A percentile compares a stretch with the other conserved stretches of the same genome.
These are phyloP conservation scores for Rhynchospora pubera DNA, from an alignment of 176 grass and related monocot species.

Conservation along the genomic window DNA sequence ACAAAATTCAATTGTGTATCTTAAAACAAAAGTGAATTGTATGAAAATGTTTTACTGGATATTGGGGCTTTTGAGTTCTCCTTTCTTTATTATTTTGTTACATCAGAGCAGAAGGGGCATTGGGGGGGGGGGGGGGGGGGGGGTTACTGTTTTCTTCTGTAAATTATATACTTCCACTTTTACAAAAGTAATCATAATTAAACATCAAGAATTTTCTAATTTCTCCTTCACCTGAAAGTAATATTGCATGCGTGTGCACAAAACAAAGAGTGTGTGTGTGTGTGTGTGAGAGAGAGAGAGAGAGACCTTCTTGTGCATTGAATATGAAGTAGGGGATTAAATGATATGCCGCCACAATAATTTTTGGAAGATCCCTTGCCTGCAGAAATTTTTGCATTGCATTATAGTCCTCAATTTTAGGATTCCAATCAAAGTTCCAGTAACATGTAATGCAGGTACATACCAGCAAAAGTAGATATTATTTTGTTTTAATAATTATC, in stretches of 20 bases:
- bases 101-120: neutral
- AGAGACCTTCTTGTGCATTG: slow-evolving; percentile 65
- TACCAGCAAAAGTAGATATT: neutral
- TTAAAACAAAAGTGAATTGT: neutral
- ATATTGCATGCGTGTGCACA: neutral
- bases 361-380: slow-evolving; percentile 86
- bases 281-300: neutral
- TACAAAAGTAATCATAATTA: neutral
- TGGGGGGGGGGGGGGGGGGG: neutral
- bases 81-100: neutral
- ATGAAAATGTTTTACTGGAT: neutral
- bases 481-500: neutral
- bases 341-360: slow-evolving; percentile 55
- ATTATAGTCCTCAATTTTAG: neutral
- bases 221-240: neutral
- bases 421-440: neutral
- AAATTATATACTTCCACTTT: neutral
- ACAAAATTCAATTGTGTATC: neutral
- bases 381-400: slow-evolving; percentile 22
- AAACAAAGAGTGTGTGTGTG: neutral
- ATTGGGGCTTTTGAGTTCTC: neutral
- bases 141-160: neutral
- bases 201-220: neutral
- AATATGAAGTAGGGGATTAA: slow-evolving; percentile 98
- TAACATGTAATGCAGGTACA: neutral